Percentiles rank a stretch among this genome's conserved stretches.
Evolutionary conservation across 768 basidiomycete genomes (phyloP).

Genomic region (Cystobasidium ongulense): DNA sequence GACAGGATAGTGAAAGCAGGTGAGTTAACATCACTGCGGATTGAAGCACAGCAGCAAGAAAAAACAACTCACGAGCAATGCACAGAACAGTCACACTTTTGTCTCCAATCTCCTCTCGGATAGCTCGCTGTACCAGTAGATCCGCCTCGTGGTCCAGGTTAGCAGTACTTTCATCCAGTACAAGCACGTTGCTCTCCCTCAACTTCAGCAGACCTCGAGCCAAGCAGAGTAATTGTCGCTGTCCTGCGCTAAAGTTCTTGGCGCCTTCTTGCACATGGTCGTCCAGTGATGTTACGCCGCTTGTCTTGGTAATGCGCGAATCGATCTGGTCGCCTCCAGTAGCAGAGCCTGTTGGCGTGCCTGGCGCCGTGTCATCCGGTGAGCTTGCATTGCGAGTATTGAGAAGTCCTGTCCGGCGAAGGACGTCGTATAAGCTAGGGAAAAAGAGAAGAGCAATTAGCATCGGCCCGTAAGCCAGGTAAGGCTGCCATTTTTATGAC

Average conservation of each 20-base stretch:
- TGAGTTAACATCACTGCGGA: not conserved
- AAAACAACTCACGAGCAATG: constrained; percentile 62
- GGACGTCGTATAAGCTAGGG: constrained; percentile 39
- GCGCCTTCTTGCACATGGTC: constrained; percentile 37
- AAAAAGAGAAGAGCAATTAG: constrained; percentile 1
- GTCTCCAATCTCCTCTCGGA: constrained; percentile 62
- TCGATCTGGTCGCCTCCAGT: not conserved
- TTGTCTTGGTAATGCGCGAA: not conserved
- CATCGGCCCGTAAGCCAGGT: too few relatives aligned
- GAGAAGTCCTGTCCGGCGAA: constrained; percentile 40
- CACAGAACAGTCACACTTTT: constrained; percentile 62
- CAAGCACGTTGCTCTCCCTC: constrained; percentile 38
- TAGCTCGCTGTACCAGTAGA: constrained; percentile 59
- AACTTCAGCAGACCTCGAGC: constrained; percentile 41
- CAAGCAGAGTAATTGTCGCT: constrained; percentile 43
- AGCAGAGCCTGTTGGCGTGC: not conserved
- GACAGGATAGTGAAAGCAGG: not conserved
- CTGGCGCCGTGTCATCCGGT: constrained; percentile 14
- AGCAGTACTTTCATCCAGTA: constrained; percentile 41
- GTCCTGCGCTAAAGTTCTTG: constrained; percentile 43
- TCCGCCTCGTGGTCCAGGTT: constrained; percentile 39
- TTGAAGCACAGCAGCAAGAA: not conserved
- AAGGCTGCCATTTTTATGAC: too few relatives aligned
- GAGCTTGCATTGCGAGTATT: constrained; percentile 9
- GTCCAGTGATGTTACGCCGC: constrained; percentile 36